Base-by-base conservation (phyloP, 1,284 basidiomycete genomes). In the Tilletia walkeri region DNA sequence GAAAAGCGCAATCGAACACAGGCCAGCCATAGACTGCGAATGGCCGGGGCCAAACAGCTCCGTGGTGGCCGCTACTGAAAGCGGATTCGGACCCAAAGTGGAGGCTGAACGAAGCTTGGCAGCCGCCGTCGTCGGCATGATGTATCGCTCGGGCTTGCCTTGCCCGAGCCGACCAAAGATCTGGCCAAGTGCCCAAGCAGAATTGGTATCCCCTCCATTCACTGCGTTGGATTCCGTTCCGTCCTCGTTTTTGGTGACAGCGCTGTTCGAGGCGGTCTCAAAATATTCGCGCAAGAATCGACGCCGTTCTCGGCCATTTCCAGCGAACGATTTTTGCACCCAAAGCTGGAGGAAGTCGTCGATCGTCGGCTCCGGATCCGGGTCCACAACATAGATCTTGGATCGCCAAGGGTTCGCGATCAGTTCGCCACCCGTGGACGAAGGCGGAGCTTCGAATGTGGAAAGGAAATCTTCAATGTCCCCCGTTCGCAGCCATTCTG, bases 341-440 rank as follows among this genome's bases (percentile, higher is more conserved):
- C 95, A 99, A 10, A 89, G 88, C 50, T 95, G 92, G 49, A 97
- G 87, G 4, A 95, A 89, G 20, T 90, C 91, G 86, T 90, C 89
- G 56, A 99, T 91, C 2, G 94, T 97, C 45, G 94, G 94, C 30
- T 94, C 90, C 92, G 94, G 92, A 86, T 99, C 95, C 68, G 95
- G 95, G 86, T 98, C 94, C 54, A 89, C 88, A 47, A 98, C 92
- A 68, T 90, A 88, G 70, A 98, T 91, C 85, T 95, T 95, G 84
- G 90, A 92, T 82, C 91, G 90, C 95, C 95, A 99, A 4, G 92
- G 70, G 53, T 77, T 74, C 67, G 72, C 76, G 74, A 38, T 75
- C 76, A 48, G 79, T 73, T 41, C 78, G 90, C 89, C 59, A 88
- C 87, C 41, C 88, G 88, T 72, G 90, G 88, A 41, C 89, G 50